Evolutionary conservation across 306 rosid genomes (phyloP).

Genomic region (Glycine latifolia): DNA sequence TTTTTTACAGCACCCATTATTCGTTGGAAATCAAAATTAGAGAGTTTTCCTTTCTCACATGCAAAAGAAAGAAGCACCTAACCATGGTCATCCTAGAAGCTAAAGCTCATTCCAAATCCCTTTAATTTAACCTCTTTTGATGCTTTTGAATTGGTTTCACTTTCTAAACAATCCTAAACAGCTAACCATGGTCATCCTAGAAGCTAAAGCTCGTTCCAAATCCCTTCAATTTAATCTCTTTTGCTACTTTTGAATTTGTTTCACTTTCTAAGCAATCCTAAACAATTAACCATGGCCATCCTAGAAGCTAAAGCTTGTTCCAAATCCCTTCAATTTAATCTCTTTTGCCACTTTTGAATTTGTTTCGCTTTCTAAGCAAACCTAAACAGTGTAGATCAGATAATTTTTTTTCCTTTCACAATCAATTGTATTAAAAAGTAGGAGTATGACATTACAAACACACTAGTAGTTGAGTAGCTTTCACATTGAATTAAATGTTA

Average conservation of each 20-base stretch:
- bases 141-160: background rate
- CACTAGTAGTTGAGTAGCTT: background rate
- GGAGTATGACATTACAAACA: background rate
- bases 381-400: background rate
- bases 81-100: too few relatives aligned
- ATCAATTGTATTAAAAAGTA: background rate
- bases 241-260: background rate
- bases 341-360: slow-evolving; percentile 13
- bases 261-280: slow-evolving; percentile 10
- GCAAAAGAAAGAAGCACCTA: slow-evolving; percentile 63
- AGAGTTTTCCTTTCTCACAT: slow-evolving; percentile 58
- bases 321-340: slow-evolving; percentile 9
- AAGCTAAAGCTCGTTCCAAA: slow-evolving; percentile 30
- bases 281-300: slow-evolving; percentile 50
- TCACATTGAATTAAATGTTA: slow-evolving; percentile 54
- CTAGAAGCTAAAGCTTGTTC: slow-evolving; percentile 23
- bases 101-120: slow-evolving; percentile 25
- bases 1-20: too few relatives aligned
- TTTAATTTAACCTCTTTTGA: background rate
- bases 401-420: background rate
- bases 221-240: slow-evolving; percentile 2
- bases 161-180: too few relatives aligned
- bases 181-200: slow-evolving; percentile 51
- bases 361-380: background rate
- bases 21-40: slow-evolving; percentile 55